Evolutionary conservation across 495 filamentous ascomycete genomes (phyloP), one percentile per base, ranked within the genome.

Genomic region (Aspergillus kassunensis): DNA sequence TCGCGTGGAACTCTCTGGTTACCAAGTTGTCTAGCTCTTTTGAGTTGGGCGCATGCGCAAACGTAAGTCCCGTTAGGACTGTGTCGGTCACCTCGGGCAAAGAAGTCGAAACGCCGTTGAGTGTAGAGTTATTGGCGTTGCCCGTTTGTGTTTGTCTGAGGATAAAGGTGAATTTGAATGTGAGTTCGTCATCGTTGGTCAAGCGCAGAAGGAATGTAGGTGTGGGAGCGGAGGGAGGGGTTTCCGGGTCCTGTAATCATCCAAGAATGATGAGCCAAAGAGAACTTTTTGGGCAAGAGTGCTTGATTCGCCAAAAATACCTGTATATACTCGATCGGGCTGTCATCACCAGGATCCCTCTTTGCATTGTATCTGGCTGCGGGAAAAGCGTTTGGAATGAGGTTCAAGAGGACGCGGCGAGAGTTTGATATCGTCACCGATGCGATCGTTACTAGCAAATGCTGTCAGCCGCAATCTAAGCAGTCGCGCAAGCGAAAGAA

Each of bases 1-100:
- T 91, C 24, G 92, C 90, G 55, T 97, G 90, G 61, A 98, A 97
- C 66, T 98, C 93, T 55, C 90, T 77, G 18, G 90, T 97, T 37
- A 97, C 85, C 21, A 98, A 74, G 57, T 93, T 97, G 60, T 97
- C 93, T 11, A 98, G 79, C 53, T 97, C 93, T 65, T 83, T 86
- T 9, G 82, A 69, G 55, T 81, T 95, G 2, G 92, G 87, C 24
- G 87, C 92, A 64, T 90, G 91, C 35, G 92, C 86, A 69, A 90
- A 97, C 6, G 93, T 98, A 6, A 98, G 79, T 30, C 91, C 91
- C 45, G 87, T 95, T 41, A 98, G 84, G 12, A 79, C 73, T 9
- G 90, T 93, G 59, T 96, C 90, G 33, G 67, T 63, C 23, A 77
- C 54, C 45, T 72, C 72, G 25, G 69, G 73, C 13, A 75, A 47